Conservation (phyloP, 2,329 filamentous ascomycete species). For the Fusarium irregulare region DNA sequence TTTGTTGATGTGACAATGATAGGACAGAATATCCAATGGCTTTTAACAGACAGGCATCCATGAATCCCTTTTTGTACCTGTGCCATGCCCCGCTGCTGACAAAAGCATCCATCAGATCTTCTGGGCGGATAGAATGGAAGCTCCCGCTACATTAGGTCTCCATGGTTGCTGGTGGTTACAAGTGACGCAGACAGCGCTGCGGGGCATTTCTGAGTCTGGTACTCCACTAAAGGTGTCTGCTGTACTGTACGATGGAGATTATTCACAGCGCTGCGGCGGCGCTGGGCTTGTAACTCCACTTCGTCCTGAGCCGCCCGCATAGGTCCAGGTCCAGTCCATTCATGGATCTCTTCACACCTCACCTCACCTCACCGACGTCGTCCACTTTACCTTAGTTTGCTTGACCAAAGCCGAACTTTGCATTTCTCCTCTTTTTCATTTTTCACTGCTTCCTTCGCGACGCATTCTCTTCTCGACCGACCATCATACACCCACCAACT, state of each 20-base stretch:
- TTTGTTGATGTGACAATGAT: slow-evolving; percentile 15
- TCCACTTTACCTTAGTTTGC: slow-evolving; percentile 40
- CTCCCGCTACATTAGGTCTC: slow-evolving; percentile 2
- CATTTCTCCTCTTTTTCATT: slow-evolving; percentile 39
- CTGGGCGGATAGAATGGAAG: slow-evolving; percentile 5
- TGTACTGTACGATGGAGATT: slow-evolving; percentile 2
- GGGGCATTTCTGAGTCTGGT: slow-evolving; percentile 25
- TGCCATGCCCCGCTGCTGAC: slow-evolving; percentile 36
- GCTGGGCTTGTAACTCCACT: slow-evolving; percentile 36
- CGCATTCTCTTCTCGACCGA: slow-evolving; percentile 9
- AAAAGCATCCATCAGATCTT: slow-evolving; percentile 22
- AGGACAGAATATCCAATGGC: slow-evolving; percentile 9
- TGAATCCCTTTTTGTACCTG: not conserved
- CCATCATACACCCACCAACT: slow-evolving; percentile 5
- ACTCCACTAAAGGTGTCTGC: slow-evolving; percentile 33
- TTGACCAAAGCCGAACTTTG: slow-evolving; percentile 37
- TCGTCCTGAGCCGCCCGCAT: slow-evolving; percentile 20
- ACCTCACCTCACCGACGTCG: slow-evolving; percentile 46
- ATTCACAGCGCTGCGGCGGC: slow-evolving; percentile 30
- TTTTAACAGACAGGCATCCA: not conserved
- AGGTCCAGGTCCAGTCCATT: slow-evolving; percentile 21
- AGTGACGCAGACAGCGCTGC: slow-evolving; percentile 31
- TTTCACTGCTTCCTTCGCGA: slow-evolving; percentile 36
- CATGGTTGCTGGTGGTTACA: slow-evolving; percentile 29
- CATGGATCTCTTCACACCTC: slow-evolving; percentile 36